Base-by-base conservation (phyloP, 176 grass and related monocot genomes). In the Elymus sibiricus region DNA sequence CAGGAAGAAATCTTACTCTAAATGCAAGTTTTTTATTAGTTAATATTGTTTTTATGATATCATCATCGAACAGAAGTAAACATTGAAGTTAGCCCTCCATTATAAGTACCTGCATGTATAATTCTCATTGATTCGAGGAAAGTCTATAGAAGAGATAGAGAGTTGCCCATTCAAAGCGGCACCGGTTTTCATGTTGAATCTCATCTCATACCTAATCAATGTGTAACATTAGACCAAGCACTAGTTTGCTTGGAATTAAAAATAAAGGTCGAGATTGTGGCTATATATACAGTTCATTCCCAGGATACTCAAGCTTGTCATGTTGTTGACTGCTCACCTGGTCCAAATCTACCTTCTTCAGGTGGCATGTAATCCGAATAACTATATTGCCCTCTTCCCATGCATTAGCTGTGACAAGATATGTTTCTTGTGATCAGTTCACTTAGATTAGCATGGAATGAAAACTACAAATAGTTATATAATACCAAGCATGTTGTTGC, bases 331-430 rank as follows among this genome's bases (percentile, higher is more conserved):
- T 91, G 34, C 93, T 95, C 21, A 95, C 79, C 81, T 82, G 85
- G 81, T 98, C 95, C 80, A 98, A 86, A 88, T 95, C 93, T 63
- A 88, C 89, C 69, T 98, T 93, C 77, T 89, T 68, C 40, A 98
- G 81, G 19, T 91, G 93, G 80, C 91, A 98, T 75, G 95, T 95
- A 55, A 98, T 78, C 35, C 95, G 81, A 72, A 98, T 72, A 65
- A 93, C 91, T 77, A 93, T 93, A 29, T 93, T 89, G 24, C 87
- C 95, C 83, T 93, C 93, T 89, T 98, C 95, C 95, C 95, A 98
- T 43, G 95, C 91, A 92, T 98, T 98, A 77, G 93, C 95, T 98
- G 84, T 74, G 53, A 72, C 40, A 38, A 85, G 16, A 77, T 2
- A 79, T 78, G 35, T 39, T 43, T 73, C 24, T 37, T 72, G 46